Percentiles rank a stretch among this genome's conserved stretches.
These are phyloP conservation scores for Suhomyces wounanorum DNA, from an alignment of 1,139 yeast genomes.

Conservation along the genomic window DNA sequence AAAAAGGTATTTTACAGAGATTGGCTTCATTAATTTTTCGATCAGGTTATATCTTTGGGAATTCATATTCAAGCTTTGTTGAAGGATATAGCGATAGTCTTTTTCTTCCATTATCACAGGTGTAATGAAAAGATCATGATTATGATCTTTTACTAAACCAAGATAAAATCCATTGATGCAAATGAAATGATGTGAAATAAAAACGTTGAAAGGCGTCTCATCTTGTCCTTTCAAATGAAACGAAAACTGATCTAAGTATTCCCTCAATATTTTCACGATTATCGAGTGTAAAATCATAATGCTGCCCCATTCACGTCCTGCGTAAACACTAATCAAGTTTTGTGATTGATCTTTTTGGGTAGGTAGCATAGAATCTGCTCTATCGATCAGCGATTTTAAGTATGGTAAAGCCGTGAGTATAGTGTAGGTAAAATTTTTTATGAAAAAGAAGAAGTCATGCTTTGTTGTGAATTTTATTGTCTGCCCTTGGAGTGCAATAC, in stretches of 20 bases:
- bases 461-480: constrained; percentile 4
- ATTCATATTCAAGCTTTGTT: background rate
- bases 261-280: constrained; percentile 23
- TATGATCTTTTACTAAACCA: background rate
- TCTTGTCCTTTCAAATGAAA: constrained; percentile 1
- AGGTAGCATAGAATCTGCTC: background rate
- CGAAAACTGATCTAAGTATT: constrained; percentile 16
- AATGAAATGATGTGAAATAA: constrained; percentile 18
- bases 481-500: background rate
- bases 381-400: background rate
- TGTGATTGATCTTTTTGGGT: constrained; percentile 20
- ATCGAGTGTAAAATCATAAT: constrained; percentile 25
- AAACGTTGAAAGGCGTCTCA: constrained; percentile 6
- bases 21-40: constrained; percentile 7
- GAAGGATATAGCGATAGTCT: background rate
- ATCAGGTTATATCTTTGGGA: background rate
- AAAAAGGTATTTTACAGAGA: constrained; percentile 15
- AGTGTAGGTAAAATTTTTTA: constrained; percentile 12
- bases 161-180: constrained; percentile 13
- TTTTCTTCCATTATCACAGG: constrained; percentile 1
- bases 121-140: background rate
- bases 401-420: background rate
- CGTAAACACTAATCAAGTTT: constrained; percentile 29
- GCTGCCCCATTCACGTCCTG: constrained; percentile 29
- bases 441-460: constrained; percentile 3